phyloP scores from a whole-genome alignment of 108 stramenopile genomes.

The Cyclotella baltica region DNA sequence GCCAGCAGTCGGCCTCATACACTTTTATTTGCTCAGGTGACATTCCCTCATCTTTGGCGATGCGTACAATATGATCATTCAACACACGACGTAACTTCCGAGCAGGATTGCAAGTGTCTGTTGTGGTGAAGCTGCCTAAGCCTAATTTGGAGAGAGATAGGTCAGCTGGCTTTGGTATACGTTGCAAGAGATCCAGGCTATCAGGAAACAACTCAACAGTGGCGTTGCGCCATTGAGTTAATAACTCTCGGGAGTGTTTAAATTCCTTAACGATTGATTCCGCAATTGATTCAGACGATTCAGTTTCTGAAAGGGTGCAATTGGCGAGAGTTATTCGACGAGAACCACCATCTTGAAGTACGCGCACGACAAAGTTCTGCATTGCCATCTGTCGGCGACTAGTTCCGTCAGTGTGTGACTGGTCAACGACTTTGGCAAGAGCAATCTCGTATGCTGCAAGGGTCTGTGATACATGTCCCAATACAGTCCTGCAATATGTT shows the following conservation, averaged over 20 bases:
- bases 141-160: not conserved
- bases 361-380: not conserved
- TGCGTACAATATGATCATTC: not conserved
- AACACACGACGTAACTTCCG: not conserved
- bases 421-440: not conserved
- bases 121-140: not conserved
- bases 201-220: not conserved
- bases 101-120: constrained; percentile 2
- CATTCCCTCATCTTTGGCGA: not conserved
- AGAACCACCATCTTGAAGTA: not conserved
- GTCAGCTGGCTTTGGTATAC: constrained; percentile 1
- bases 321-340: not conserved
- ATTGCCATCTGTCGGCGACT: not conserved
- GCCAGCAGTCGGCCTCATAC: not conserved
- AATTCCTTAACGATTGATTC: not conserved
- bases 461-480: not conserved
- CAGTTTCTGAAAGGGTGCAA: not conserved
- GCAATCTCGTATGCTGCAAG: constrained; percentile 11
- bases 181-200: not conserved
- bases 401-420: not conserved
- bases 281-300: not conserved
- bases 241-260: not conserved
- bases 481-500: not conserved
- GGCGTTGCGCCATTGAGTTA: not conserved
- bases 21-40: constrained; percentile 4